Conservation (phyloP, 2,329 filamentous ascomycete genomes). For the Colletotrichum australisinense region DNA sequence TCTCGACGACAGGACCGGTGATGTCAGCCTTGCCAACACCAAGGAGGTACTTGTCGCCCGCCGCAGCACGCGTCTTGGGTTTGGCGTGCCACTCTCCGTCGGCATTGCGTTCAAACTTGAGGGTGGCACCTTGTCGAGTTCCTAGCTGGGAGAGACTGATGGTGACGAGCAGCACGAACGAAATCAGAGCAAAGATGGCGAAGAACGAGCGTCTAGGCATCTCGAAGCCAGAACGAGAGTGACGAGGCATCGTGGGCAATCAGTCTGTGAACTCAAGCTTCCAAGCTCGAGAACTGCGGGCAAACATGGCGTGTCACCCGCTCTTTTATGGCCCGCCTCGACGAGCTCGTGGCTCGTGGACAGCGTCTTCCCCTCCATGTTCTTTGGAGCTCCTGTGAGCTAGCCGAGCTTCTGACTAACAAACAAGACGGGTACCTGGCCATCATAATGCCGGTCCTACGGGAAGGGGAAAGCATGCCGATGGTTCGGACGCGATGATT, state of each 20-base stretch:
- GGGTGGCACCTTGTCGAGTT: not conserved
- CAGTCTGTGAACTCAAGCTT: not conserved
- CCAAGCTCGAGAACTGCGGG: not conserved
- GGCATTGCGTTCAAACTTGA: slow-evolving; percentile 25
- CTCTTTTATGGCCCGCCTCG: not conserved
- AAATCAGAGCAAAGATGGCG: slow-evolving; percentile 29
- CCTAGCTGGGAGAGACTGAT: slow-evolving; percentile 20
- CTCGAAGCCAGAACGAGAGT: slow-evolving; percentile 19
- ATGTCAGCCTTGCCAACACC: slow-evolving; percentile 70
- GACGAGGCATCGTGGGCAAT: slow-evolving; percentile 19
- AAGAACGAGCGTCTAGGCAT: slow-evolving; percentile 30
- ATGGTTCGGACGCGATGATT: slow-evolving; percentile 12
- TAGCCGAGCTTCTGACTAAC: not conserved
- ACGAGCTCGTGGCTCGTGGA: not conserved
- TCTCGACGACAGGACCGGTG: slow-evolving; percentile 84
- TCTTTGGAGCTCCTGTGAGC: slow-evolving; percentile 3
- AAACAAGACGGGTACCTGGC: slow-evolving; percentile 16
- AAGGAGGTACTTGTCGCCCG: slow-evolving; percentile 60
- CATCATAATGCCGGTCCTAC: not conserved
- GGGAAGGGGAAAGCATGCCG: slow-evolving; percentile 26
- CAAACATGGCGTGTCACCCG: not conserved
- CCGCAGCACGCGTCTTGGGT: slow-evolving; percentile 37
- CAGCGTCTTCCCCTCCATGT: not conserved
- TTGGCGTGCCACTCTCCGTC: slow-evolving; percentile 14
- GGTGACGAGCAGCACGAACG: slow-evolving; percentile 26